Conservation (phyloP, 441 rosid species). For the Pelargonium cotyledonis region DNA sequence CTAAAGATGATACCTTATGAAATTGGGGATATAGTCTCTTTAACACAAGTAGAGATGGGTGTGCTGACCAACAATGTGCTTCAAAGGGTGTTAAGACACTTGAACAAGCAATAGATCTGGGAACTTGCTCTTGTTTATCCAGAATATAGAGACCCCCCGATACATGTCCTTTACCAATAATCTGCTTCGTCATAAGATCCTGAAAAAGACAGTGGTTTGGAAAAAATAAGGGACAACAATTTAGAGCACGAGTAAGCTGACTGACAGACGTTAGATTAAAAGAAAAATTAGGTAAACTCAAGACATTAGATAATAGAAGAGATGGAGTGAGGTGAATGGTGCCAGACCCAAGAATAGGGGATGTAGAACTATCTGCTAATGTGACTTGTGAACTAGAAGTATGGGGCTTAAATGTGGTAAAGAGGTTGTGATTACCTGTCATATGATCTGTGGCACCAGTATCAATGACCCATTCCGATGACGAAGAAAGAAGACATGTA, state of each 20-base stretch:
- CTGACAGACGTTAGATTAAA: not conserved
- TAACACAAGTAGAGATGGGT: not conserved
- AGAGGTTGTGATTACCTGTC: no score
- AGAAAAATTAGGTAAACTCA: not conserved
- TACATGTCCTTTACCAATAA: conserved; percentile 7
- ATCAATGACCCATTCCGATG: no score
- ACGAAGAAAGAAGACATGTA: no score
- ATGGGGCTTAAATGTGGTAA: no score
- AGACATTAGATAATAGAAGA: not conserved
- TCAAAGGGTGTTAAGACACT: not conserved
- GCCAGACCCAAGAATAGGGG: not conserved
- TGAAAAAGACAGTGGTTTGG: conserved; percentile 3
- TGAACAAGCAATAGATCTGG: not conserved
- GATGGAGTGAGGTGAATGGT: not conserved
- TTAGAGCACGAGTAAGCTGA: not conserved
- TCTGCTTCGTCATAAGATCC: conserved; percentile 9
- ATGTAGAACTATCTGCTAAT: not conserved
- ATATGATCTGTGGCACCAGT: no score
- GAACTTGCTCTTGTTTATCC: not conserved
- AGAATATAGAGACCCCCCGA: not conserved
- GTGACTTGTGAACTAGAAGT: not conserved
- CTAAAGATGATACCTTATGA: not conserved
- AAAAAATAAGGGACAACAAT: not conserved
- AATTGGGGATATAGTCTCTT: not conserved
- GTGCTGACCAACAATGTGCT: not conserved